Evolutionary conservation across 345 rosid genomes (phyloP).

Genomic region (Moricandia moricandioides): DNA sequence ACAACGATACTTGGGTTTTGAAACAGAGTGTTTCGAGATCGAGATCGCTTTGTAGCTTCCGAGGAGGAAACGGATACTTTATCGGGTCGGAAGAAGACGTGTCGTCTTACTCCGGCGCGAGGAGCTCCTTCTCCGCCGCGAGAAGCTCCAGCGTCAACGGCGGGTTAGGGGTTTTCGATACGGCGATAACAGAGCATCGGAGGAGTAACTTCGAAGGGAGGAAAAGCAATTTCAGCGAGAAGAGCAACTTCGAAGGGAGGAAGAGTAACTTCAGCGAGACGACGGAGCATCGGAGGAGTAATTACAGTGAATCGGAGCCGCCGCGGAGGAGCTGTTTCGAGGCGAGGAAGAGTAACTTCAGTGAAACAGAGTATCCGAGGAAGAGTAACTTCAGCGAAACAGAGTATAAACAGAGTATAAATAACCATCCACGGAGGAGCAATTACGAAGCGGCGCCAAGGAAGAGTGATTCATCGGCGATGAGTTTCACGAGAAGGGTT

Average conservation of each 20-base stretch:
- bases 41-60: constrained; percentile 87
- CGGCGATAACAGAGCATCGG: constrained; percentile 70
- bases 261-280: constrained; percentile 41
- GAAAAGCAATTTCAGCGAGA: constrained; percentile 62
- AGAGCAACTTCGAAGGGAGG: constrained; percentile 31
- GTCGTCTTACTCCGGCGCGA: constrained; percentile 56
- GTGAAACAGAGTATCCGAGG: constrained; percentile 54
- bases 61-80: constrained; percentile 63
- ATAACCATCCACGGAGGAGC: constrained; percentile 37
- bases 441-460: constrained; percentile 46
- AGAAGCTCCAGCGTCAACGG: constrained; percentile 82
- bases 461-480: constrained; percentile 30
- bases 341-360: constrained; percentile 60
- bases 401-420: constrained; percentile 34
- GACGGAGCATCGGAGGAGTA: constrained; percentile 60
- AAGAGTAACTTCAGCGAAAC: constrained; percentile 42
- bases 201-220: constrained; percentile 71
- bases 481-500: constrained; percentile 51
- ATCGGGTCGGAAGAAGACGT: constrained; percentile 75
- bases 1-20: background rate
- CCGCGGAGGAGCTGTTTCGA: constrained; percentile 57
- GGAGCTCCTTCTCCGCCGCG: constrained; percentile 71
- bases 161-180: constrained; percentile 49
- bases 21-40: constrained; percentile 67
- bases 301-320: constrained; percentile 55